Base-by-base conservation (phyloP, 2,329 filamentous ascomycete species). In the Scolecobasidium constrictum region DNA sequence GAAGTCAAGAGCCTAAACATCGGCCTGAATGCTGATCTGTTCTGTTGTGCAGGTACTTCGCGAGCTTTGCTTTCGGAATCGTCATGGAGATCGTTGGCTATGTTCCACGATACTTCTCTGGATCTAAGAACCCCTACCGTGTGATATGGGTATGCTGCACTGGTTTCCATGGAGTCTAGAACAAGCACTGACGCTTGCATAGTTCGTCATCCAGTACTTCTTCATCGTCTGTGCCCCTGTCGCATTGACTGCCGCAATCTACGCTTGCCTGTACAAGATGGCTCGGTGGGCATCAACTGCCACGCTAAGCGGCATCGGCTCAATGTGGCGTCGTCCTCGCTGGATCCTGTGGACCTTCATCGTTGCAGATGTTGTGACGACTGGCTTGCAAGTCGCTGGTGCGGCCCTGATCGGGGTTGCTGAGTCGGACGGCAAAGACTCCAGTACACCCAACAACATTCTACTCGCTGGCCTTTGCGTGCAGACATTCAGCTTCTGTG, bases 151-250 rank as follows among this genome's bases (percentile, higher is more conserved):
- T 15, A 9, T 31, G 9, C 36, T 16, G 9, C 13, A 21, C 42
- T 5, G 17, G n/a, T 11, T 23, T 36, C 52, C 49, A 51, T 49
- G 44, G 37, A 46, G 52, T 19, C 42, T 66, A 48, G 57, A 65
- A 35, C 63, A 75, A 47, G 73, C 73, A 0, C 76, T 75, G 53
- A 61, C 67, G 46, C 61, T 75, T 13, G 56, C 68, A 28, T 76
- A 67, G 60, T 77, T 77, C 49, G 70, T 77, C 31, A 57, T 73
- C 36, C 71, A 75, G 52, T 77, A 76, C 60, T 77, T 77, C 62
- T 74, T 74, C 61, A 74, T 77, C 54, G 73, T 77, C 47, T 69
- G 71, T 0, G 73, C 73, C 0, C 73, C 73, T 1, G 73, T 77
- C 28, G 73, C 77, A 51, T 67, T 76, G 55, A 65, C 69, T 13